Conservation (phyloP, 345 rosid species). For the Citrus glauca region DNA sequence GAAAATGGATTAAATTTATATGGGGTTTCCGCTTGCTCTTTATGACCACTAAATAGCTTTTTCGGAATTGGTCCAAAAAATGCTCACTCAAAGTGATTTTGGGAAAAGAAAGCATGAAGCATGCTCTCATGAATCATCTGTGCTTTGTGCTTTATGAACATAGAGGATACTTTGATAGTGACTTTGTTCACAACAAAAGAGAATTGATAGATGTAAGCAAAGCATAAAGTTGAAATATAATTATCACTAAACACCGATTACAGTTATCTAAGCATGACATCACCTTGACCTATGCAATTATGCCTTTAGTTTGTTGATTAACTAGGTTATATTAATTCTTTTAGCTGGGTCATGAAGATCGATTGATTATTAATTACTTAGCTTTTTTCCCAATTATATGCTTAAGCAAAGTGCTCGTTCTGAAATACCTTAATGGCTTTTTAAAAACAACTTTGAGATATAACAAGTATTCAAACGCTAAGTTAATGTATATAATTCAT, state of each 20-base stretch:
- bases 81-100: not conserved
- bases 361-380: not conserved
- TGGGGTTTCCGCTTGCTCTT: not conserved
- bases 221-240: not conserved
- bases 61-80: not conserved
- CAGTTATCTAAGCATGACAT: constrained; percentile 5
- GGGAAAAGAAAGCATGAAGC: not conserved
- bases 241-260: not conserved
- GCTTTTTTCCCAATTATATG: too few species aligned
- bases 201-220: constrained; percentile 6
- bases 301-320: not conserved
- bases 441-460: not conserved
- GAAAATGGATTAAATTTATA: not conserved
- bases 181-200: not conserved
- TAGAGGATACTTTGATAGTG: constrained; percentile 11
- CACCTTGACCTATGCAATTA: not conserved
- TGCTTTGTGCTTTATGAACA: constrained; percentile 14
- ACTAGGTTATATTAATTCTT: not conserved
- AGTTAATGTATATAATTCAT: too few species aligned
- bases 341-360: not conserved
- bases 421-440: too few species aligned
- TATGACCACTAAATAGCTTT: constrained; percentile 7
- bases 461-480: not conserved
- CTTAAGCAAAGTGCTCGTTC: too few species aligned
- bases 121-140: not conserved